Evolutionary conservation across 2,329 filamentous ascomycete species (phyloP).

Genomic region (Aureobasidium sp.): DNA sequence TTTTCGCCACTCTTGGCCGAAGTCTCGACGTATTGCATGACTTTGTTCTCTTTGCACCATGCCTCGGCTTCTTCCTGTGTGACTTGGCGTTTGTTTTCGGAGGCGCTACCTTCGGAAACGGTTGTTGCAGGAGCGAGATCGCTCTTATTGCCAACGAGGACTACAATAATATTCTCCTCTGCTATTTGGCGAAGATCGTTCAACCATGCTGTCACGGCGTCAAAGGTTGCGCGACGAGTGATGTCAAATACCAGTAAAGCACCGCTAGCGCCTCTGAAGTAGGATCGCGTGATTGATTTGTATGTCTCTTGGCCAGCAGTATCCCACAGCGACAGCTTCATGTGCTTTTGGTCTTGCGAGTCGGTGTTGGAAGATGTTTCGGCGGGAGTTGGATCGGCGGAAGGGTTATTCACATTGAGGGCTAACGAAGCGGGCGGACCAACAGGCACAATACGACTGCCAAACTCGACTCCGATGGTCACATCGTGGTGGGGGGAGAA

Average conservation of each 20-base stretch:
- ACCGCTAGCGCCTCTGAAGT: slow-evolving; percentile 76
- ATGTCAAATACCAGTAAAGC: slow-evolving; percentile 93
- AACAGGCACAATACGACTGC: slow-evolving; percentile 84
- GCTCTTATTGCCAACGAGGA: slow-evolving; percentile 91
- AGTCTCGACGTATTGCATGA: slow-evolving; percentile 92
- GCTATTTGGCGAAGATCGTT: slow-evolving; percentile 91
- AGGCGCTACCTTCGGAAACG: slow-evolving; percentile 26
- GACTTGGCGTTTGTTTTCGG: slow-evolving; percentile 67
- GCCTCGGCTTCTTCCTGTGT: slow-evolving; percentile 75
- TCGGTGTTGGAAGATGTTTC: slow-evolving; percentile 25
- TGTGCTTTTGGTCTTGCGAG: slow-evolving; percentile 57
- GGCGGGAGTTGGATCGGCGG: slow-evolving; percentile 6
- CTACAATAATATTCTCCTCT: slow-evolving; percentile 88
- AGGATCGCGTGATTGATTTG: slow-evolving; percentile 89
- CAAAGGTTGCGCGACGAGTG: slow-evolving; percentile 74
- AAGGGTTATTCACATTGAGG: slow-evolving; percentile 48
- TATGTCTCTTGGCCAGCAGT: slow-evolving; percentile 97
- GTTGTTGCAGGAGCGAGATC: slow-evolving; percentile 58
- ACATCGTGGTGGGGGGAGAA: slow-evolving; percentile 94
- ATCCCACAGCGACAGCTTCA: slow-evolving; percentile 94
- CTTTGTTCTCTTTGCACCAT: slow-evolving; percentile 79
- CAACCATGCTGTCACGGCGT: slow-evolving; percentile 86
- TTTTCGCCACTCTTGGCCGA: slow-evolving; percentile 92
- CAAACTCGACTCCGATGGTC: slow-evolving; percentile 94
- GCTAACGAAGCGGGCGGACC: slow-evolving; percentile 67